Percentiles rank a stretch among this genome's conserved stretches.
Conservation (phyloP, 2,329 filamentous ascomycete species). For the Hymenoscyphus albidus region DNA sequence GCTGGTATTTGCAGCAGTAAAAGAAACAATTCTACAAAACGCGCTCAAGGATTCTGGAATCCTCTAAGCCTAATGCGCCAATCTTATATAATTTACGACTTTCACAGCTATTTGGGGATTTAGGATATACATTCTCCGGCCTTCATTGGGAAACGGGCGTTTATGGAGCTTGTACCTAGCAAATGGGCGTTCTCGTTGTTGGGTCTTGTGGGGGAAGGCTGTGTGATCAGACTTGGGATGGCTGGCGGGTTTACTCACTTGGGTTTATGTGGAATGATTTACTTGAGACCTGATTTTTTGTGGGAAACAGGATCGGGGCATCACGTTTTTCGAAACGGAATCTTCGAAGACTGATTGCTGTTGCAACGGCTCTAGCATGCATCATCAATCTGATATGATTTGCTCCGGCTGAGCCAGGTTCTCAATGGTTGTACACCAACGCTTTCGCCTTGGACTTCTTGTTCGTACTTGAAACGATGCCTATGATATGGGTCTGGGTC, state of each 20-base stretch:
- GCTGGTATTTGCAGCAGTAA: conserved; percentile 94
- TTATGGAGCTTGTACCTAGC: conserved; percentile 18
- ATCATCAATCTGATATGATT: neutral
- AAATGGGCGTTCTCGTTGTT: conserved; percentile 14
- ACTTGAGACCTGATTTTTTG: neutral
- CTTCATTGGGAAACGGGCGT: conserved; percentile 29
- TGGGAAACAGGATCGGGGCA: neutral
- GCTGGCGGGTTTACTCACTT: neutral
- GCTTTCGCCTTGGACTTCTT: neutral
- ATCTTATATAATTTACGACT: conserved; percentile 22
- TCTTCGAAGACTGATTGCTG: neutral
- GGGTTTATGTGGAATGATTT: conserved; percentile 8
- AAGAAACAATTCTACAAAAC: conserved; percentile 98
- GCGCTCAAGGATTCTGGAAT: conserved; percentile 97
- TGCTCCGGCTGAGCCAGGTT: neutral
- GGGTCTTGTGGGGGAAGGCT: conserved; percentile 23
- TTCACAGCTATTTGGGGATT: conserved; percentile 20
- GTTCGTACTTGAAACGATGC: too few species aligned
- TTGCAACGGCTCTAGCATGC: neutral
- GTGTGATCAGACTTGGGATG: conserved; percentile 25
- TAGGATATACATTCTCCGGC: conserved; percentile 11
- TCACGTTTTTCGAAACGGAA: neutral
- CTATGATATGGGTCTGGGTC: too few species aligned
- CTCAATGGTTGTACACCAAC: neutral
- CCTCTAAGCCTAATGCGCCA: conserved; percentile 51